Evolutionary conservation across 768 basidiomycete species (phyloP).

Genomic region (Amanita pseudoporphyria): DNA sequence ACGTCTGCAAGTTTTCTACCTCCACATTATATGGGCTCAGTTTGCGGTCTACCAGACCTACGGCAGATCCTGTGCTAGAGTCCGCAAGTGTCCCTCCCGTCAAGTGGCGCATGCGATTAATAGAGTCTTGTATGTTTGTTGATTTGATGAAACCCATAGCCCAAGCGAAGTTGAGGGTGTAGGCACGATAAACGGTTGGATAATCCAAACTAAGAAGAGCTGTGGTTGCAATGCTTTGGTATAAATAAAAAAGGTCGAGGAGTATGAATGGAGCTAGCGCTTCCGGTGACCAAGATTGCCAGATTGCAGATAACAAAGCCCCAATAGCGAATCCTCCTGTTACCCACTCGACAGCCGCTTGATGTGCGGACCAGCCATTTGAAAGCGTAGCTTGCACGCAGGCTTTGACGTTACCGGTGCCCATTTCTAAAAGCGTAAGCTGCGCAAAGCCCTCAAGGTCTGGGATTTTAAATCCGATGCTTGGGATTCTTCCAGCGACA

Average conservation of each 20-base stretch:
- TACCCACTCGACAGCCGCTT: constrained; percentile 68
- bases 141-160: constrained; percentile 63
- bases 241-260: constrained; percentile 73
- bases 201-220: constrained; percentile 82
- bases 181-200: constrained; percentile 73
- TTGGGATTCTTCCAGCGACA: constrained; percentile 51
- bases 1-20: constrained; percentile 1
- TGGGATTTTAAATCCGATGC: constrained; percentile 78
- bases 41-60: constrained; percentile 72
- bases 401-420: constrained; percentile 66
- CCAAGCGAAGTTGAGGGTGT: constrained; percentile 85
- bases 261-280: constrained; percentile 65
- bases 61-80: constrained; percentile 46
- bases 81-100: constrained; percentile 74
- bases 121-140: constrained; percentile 62
- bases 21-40: constrained; percentile 66
- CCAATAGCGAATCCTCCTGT: constrained; percentile 60
- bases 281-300: constrained; percentile 46
- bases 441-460: constrained; percentile 89
- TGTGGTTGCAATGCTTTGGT: constrained; percentile 76
- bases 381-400: constrained; percentile 89
- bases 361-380: constrained; percentile 81
- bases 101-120: constrained; percentile 70
- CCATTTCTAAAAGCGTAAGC: constrained; percentile 58
- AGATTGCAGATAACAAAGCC: constrained; percentile 53